phyloP scores from a whole-genome alignment of 768 basidiomycete species.

The Cystofilobasidium macerans region DNA sequence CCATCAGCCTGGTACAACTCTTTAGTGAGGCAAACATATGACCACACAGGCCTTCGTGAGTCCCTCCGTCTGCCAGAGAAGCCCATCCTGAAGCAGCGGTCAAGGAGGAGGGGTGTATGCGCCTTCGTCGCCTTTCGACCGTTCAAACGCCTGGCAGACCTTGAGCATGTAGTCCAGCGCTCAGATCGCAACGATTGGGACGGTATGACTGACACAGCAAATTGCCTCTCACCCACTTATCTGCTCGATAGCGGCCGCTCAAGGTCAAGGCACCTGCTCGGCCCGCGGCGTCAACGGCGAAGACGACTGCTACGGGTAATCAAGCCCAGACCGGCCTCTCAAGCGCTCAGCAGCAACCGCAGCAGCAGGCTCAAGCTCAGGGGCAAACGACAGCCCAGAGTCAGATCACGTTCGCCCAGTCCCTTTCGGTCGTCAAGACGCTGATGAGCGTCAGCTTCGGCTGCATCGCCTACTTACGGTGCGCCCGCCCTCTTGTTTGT shows the following conservation, averaged over 20 bases:
- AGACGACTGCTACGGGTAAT: background rate
- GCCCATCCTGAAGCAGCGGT: too few relatives aligned
- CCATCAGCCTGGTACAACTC: too few relatives aligned
- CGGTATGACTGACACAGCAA: background rate
- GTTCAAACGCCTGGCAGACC: too few relatives aligned
- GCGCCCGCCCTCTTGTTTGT: background rate
- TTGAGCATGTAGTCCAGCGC: too few relatives aligned
- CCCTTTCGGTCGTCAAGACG: background rate
- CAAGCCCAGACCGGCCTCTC: background rate
- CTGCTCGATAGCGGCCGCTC: background rate
- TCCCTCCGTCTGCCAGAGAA: background rate
- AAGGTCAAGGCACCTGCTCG: background rate
- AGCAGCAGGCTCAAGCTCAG: background rate
- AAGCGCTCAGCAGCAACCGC: background rate
- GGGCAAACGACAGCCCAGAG: background rate
- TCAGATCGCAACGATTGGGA: background rate
- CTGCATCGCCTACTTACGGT: conserved; percentile 3
- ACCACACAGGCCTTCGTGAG: conserved; percentile 1
- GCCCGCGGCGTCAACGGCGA: background rate
- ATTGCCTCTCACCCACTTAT: background rate
- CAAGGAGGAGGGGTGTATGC: too few relatives aligned
- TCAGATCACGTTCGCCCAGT: conserved; percentile 1
- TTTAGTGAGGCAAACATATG: too few relatives aligned
- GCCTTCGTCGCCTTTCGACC: too few relatives aligned
- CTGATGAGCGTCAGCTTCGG: background rate